Conservation (phyloP, 2,329 filamentous ascomycete genomes). For the Penicillium concentricum region DNA sequence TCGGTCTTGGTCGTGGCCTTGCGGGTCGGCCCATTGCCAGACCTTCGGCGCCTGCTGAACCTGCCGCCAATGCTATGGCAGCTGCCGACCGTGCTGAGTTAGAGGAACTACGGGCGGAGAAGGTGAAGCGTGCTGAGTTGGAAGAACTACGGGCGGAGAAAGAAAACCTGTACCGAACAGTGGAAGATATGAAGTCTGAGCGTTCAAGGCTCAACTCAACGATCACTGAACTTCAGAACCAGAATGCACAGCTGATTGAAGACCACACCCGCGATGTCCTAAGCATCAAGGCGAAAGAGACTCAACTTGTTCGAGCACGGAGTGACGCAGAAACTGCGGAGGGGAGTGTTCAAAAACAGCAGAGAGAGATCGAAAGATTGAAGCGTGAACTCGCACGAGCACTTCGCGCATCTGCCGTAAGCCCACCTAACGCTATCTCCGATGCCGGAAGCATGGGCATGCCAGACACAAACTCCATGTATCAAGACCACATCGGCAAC, state of each 20-base stretch:
- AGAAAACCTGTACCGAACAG: slow-evolving; percentile 70
- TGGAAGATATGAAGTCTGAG: slow-evolving; percentile 79
- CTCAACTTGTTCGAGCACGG: slow-evolving; percentile 86
- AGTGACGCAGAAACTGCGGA: slow-evolving; percentile 88
- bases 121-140: slow-evolving; percentile 67
- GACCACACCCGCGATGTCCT: slow-evolving; percentile 94
- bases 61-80: slow-evolving; percentile 63
- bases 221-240: slow-evolving; percentile 90
- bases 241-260: slow-evolving; percentile 95
- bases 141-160: slow-evolving; percentile 84
- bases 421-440: slow-evolving; percentile 33
- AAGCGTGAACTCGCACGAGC: slow-evolving; percentile 73
- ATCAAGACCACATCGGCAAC: slow-evolving; percentile 38
- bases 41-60: slow-evolving; percentile 51
- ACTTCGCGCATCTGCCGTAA: slow-evolving; percentile 41
- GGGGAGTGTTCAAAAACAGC: slow-evolving; percentile 76
- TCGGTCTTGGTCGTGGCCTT: slow-evolving; percentile 71
- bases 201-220: slow-evolving; percentile 79
- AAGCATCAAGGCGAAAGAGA: slow-evolving; percentile 97
- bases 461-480: slow-evolving; percentile 51
- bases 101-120: slow-evolving; percentile 80
- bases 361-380: slow-evolving; percentile 85
- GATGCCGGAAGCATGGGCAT: slow-evolving; percentile 55
- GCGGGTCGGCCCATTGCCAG: slow-evolving; percentile 83
- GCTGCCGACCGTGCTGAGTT: slow-evolving; percentile 88